Evolutionary conservation across 805 yeast species (phyloP).

Genomic region (Candida montana): DNA sequence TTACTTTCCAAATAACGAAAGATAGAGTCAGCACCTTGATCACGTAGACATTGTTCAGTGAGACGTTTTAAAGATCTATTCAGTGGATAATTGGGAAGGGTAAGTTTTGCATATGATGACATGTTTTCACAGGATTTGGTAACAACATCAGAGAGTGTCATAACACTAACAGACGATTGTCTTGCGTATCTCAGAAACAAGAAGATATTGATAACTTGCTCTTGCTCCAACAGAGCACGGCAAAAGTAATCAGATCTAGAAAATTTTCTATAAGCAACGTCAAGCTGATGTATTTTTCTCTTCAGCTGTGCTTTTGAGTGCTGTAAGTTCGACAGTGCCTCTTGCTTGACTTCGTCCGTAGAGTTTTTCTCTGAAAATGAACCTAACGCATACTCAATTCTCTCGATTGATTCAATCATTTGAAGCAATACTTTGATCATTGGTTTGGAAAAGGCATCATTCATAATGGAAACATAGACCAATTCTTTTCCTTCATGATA

Average conservation of each 20-base stretch:
- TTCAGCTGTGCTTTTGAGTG: slow-evolving; percentile 21
- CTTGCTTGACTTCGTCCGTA: neutral
- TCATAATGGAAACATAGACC: slow-evolving; percentile 27
- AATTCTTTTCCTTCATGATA: slow-evolving; percentile 5
- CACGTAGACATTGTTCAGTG: slow-evolving; percentile 38
- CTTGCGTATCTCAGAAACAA: slow-evolving; percentile 36
- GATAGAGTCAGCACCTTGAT: slow-evolving; percentile 43
- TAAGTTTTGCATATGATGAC: slow-evolving; percentile 4
- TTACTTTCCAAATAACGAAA: slow-evolving; percentile 38
- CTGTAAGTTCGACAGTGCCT: slow-evolving; percentile 4
- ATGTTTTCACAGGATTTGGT: slow-evolving; percentile 4
- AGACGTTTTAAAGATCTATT: slow-evolving; percentile 35
- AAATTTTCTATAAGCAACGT: slow-evolving; percentile 31
- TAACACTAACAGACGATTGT: slow-evolving; percentile 34
- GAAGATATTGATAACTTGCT: slow-evolving; percentile 33
- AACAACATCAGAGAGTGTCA: slow-evolving; percentile 24
- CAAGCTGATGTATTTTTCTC: slow-evolving; percentile 28
- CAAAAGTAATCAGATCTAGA: slow-evolving; percentile 32
- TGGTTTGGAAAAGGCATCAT: slow-evolving; percentile 28
- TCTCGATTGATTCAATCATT: slow-evolving; percentile 27
- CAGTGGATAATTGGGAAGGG: slow-evolving; percentile 35
- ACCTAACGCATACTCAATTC: slow-evolving; percentile 13
- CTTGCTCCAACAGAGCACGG: slow-evolving; percentile 30
- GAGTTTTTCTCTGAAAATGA: neutral
- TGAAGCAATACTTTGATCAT: slow-evolving; percentile 26